These are phyloP conservation scores for Chaetomium sp. DNA, from an alignment of 2,329 filamentous ascomycete species.

Conservation along the genomic window DNA sequence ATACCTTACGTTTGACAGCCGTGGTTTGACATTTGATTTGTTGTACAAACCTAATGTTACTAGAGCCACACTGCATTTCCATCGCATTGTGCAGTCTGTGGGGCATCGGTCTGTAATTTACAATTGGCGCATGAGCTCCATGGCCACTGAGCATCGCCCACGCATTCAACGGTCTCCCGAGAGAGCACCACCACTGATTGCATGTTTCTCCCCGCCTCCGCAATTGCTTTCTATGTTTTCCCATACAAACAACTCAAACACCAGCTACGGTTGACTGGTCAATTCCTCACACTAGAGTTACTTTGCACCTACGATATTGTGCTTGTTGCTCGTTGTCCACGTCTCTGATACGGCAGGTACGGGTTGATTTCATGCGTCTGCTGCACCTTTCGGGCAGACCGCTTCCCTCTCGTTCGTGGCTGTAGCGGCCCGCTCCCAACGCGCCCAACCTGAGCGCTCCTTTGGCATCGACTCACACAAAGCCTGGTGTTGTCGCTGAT, in stretches of 20 bases:
- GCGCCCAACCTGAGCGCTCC: constrained; percentile 7
- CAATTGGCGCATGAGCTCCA: background rate
- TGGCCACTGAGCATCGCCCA: constrained; percentile 7
- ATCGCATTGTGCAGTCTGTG: background rate
- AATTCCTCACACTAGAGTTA: background rate
- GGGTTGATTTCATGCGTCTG: background rate
- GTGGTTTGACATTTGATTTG: background rate
- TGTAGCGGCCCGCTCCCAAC: constrained; percentile 7
- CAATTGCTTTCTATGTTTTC: background rate
- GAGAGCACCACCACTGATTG: background rate
- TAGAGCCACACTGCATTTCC: background rate
- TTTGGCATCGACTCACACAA: constrained; percentile 1
- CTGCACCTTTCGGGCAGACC: background rate
- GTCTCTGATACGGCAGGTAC: background rate
- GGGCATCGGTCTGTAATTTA: background rate
- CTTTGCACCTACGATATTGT: background rate
- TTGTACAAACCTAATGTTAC: constrained; percentile 3
- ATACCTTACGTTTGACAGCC: background rate
- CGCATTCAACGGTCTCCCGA: background rate
- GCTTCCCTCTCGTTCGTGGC: constrained; percentile 1
- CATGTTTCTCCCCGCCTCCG: constrained; percentile 18
- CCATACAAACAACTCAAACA: constrained; percentile 1
- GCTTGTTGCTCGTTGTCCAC: background rate
- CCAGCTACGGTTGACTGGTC: background rate
- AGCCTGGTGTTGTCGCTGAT: constrained; percentile 13